Evolutionary conservation across 2,329 filamentous ascomycete species (phyloP), one percentile per base, ranked within the genome.

Genomic region (Pseudogymnoascus verrucosus): DNA sequence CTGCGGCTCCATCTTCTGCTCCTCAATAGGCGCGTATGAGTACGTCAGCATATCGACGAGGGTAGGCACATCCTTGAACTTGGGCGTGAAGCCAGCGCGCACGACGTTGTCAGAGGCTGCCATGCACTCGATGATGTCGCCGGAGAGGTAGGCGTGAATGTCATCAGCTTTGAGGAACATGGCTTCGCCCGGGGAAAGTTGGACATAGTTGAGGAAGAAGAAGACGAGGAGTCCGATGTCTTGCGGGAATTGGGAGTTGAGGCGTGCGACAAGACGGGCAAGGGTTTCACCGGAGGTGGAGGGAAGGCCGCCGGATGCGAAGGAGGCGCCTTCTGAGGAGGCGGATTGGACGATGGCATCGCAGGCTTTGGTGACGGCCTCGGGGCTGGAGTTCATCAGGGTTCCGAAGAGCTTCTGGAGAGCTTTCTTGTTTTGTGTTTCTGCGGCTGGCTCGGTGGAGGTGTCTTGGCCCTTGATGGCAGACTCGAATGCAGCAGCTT

Each of bases 81-180:
- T 99, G 63, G 95, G 95, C 0, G 95, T 99, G 77, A 99, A 95
- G 47, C 95, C 95, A 0, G 95, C 95, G 63, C 95, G 91, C 61
- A 99, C 93, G 37, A 99, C 95, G 69, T 99, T 99, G 82, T 99
- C 95, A n/a, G 91, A 96, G 7, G 91, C 89, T 0, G 95, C 95
- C 95, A 99, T 99, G 80, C 95, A 99, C 78, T 99, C 95, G 74
- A 99, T 92, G 69, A 99, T 96, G 73, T 99, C 93, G 65, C 91
- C 91, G 2, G 88, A 91, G 47, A 96, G 78, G 76, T 99, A 99
- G 60, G 95, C 95, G 75, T 99, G 95, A 71, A 98, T 98, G 72
- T 98, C 95, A 72, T 99, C 93, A 5, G 95, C 95, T 71, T 91
- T 91, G 37, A 99, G 82, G 78, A 98, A 99, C 80, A 99, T 89